Base-by-base conservation (phyloP, 805 yeast species). In the Wickerhamiella hasegawae region DNA sequence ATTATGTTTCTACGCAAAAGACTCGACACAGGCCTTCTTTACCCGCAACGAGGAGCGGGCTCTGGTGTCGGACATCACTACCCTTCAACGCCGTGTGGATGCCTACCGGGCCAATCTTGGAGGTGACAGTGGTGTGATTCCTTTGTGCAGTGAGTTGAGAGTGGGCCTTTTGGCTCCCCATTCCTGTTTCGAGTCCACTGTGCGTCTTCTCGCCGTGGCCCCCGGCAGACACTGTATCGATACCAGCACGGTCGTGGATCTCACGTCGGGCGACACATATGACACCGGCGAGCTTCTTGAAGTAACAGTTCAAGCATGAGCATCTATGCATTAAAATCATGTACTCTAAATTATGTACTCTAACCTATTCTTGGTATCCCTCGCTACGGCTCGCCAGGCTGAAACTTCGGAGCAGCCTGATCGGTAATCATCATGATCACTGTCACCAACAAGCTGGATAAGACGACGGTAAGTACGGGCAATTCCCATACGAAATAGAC, bases 241-340 rank as follows among this genome's bases (percentile, higher is more conserved):
- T 36, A 83, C 80, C 2, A 64, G 77, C n/a, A 68, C 68, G 38
- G 60, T 81, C 11, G 64, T 73, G 32, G 92, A 80, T 47, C 58
- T 71, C 9, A 47, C 52, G 25, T 65, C 73, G 15, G 82, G 85
- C 3, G 85, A 78, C 38, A 67, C 71, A 1, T 63, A 73, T 42
- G 84, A 73, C 41, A 75, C 80, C 49, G 84, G 83, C 1, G 66
- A 70, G 39, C 56, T 79, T 35, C 59, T 80, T 25, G 84, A 78
- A 45, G 78, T 80, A 2, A 65, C 73, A 37, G 82, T 79, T 14
- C 29, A 26, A 9, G 31, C 21, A 15, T 23, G 4, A 16, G 10
- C 24, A 8, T 8, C 11, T 6, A 21, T 21, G 10, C 6, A 11
- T 8, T 8, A 21, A 21, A 21, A 21, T 11, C 24, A 21, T n/a